phyloP scores from a whole-genome alignment of 441 rosid species.

The Dalechampia spathulata region DNA sequence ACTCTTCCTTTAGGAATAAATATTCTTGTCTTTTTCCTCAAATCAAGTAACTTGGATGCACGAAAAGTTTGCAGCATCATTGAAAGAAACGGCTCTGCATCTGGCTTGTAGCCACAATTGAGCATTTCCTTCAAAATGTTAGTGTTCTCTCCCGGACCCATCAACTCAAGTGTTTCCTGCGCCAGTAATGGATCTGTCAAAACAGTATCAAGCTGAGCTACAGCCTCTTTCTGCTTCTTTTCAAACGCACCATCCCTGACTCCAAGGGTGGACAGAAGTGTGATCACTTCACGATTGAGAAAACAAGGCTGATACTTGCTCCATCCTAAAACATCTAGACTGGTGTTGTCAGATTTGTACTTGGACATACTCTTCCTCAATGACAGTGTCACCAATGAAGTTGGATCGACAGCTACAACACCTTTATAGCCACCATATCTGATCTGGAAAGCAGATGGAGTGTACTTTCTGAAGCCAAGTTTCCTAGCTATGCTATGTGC shows the following conservation, averaged over 20 bases:
- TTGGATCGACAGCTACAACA: conserved; percentile 54
- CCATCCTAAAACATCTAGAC: conserved; percentile 43
- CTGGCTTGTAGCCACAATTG: conserved; percentile 53
- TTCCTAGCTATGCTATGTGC: conserved; percentile 38
- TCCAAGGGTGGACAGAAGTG: conserved; percentile 51
- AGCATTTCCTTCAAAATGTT: conserved; percentile 52
- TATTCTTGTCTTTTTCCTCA: conserved; percentile 55
- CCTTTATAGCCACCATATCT: conserved; percentile 78
- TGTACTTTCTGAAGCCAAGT: conserved; percentile 22
- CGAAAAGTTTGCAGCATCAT: conserved; percentile 79
- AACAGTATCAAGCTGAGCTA: conserved; percentile 48
- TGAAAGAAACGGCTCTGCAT: conserved; percentile 62
- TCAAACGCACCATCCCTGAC: conserved; percentile 43
- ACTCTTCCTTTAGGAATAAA: conserved; percentile 47
- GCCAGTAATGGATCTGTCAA: conserved; percentile 48
- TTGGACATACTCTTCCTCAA: conserved; percentile 68
- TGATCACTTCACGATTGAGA: conserved; percentile 49
- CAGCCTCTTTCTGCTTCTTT: conserved; percentile 44
- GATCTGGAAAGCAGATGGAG: conserved; percentile 80
- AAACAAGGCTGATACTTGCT: conserved; percentile 50
- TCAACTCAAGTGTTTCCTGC: conserved; percentile 48
- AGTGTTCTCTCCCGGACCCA: conserved; percentile 54
- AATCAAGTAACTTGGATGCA: conserved; percentile 53
- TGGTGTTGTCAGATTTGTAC: conserved; percentile 39
- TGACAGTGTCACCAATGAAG: conserved; percentile 34